Base-by-base conservation (phyloP, 805 yeast species). In the Lipomyces mesembrius region DNA sequence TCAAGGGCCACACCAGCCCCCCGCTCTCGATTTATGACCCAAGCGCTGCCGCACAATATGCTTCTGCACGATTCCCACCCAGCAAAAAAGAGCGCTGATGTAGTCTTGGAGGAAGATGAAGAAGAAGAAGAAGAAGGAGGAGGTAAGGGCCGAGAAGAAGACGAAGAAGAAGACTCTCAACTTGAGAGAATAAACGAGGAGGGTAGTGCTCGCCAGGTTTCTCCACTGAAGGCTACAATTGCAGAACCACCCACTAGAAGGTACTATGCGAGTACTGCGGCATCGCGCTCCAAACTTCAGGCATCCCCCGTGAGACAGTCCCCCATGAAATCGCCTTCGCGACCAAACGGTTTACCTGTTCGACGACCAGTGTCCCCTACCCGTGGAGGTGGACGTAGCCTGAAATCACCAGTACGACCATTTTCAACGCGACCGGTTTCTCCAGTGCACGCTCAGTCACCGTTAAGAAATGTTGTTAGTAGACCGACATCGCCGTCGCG, bases 1-100 rank as follows among this genome's bases (percentile, higher is more conserved):
- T 59, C 71, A 7, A 67, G 59, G 51, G 55, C 68, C n/a, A 67
- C 71, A 12, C 71, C 68, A 3, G 71, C 68, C 37, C 66, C 68
- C 3, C 25, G 34, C 2, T 64, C 71, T 12, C 39, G 70, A 12
- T 62, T 52, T 52, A 58, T 59, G 9, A 25, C 27, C 3, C 58
- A 55, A 11, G 3, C 60, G 7, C 22, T 54, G 35, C 46, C 35
- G 9, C 52, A 49, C 27, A 60, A 35, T n/a, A 46, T 54, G 39
- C n/a, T 52, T 46, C 4, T 25, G 20, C 20, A 56, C 5, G 29
- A n/a, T 5, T 32, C 34, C 22, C 46, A 59, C 9, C 39, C 62
- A 17, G 62, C 34, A 14, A 27, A 55, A 17, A 27, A 60, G 32
- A 20, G 34, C 20, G n/a, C 63, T 5, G 63, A 59, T 29, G 17